Evolutionary conservation across 352 stramenopile species (phyloP), one percentile per base, ranked within the genome.

Genomic region (Phytopythium montanum): DNA sequence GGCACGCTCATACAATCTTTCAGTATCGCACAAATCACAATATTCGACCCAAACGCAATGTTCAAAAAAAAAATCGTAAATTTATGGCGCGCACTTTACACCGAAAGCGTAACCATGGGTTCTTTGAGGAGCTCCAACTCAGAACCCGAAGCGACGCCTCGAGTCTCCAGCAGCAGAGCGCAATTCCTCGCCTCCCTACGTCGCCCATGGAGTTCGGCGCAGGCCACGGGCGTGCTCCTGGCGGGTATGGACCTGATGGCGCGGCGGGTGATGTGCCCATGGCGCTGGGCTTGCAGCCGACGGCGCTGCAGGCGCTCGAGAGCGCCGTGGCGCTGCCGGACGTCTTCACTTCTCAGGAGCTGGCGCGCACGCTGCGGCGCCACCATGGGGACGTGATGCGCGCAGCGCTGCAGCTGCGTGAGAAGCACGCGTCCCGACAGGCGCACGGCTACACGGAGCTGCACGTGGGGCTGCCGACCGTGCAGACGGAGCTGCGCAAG

Each of bases 401-500:
- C 33, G 57, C 82, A 12, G 82, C 82, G 44, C 62, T 88, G 62
- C 82, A 90, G 61, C 69, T 92, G 34, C 81, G 70, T 23, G 80
- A 89, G 50, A 90, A 90, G 65, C 65, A 88, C 61, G 62, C 68
- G 44, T 85, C 76, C 57, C 73, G 81, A 21, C 34, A 18, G 46
- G 62, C 79, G 28, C 56, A 65, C 56, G 70, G 79, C 54, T 88
- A 80, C 62, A 64, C 79, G 54, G 60, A 80, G 56, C 79, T 92
- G 38, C 85, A 88, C 45, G 80, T 92, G 39, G 80, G 73, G 2
- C 64, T 88, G 28, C 48, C 49, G 2, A 77, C 79, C n/a, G 38
- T 92, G 2, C 80, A 90, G 56, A 63, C 75, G 41, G 82, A 92
- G 62, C 61, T 90, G 19, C 75, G 76, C 46, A 92, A 90, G 61